Percentiles rank a stretch among this genome's conserved stretches.
phyloP scores from a whole-genome alignment of 768 basidiomycete genomes.

The Russula dissimulans region DNA sequence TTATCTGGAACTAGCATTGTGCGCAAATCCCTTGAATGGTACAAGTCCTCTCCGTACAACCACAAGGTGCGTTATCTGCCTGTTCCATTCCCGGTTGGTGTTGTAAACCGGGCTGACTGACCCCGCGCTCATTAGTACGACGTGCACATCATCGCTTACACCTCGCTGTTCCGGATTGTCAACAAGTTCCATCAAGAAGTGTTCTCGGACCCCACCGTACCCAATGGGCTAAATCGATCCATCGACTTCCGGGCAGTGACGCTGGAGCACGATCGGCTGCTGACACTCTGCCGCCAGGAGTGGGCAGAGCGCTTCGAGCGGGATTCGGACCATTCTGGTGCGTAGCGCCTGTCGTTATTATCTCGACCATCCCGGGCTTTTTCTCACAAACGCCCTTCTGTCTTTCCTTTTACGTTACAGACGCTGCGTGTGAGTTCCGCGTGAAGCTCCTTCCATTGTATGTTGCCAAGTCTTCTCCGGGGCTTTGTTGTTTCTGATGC shows the following conservation, averaged over 20 bases:
- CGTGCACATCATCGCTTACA: slow-evolving; percentile 17
- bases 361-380: neutral
- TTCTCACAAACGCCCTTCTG: neutral
- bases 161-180: slow-evolving; percentile 16
- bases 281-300: slow-evolving; percentile 13
- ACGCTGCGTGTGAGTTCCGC: slow-evolving; percentile 16
- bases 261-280: slow-evolving; percentile 7
- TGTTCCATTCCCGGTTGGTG: neutral
- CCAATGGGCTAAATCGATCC: slow-evolving; percentile 12
- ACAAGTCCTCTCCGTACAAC: slow-evolving; percentile 15
- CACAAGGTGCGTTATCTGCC: slow-evolving; percentile 4
- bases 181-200: slow-evolving; percentile 16
- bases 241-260: slow-evolving; percentile 19
- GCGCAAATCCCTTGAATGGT: slow-evolving; percentile 15
- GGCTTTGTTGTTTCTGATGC: neutral
- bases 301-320: slow-evolving; percentile 14
- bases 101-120: neutral
- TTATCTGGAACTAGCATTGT: slow-evolving; percentile 6
- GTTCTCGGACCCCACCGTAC: slow-evolving; percentile 16
- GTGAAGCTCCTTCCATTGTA: slow-evolving; percentile 33
- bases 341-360: neutral
- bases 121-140: slow-evolving; percentile 3
- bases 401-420: neutral
- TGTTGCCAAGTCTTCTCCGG: slow-evolving; percentile 11
- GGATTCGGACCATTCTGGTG: slow-evolving; percentile 16